phyloP scores from a whole-genome alignment of 352 stramenopile genomes.

The Phytophthora rubi region DNA sequence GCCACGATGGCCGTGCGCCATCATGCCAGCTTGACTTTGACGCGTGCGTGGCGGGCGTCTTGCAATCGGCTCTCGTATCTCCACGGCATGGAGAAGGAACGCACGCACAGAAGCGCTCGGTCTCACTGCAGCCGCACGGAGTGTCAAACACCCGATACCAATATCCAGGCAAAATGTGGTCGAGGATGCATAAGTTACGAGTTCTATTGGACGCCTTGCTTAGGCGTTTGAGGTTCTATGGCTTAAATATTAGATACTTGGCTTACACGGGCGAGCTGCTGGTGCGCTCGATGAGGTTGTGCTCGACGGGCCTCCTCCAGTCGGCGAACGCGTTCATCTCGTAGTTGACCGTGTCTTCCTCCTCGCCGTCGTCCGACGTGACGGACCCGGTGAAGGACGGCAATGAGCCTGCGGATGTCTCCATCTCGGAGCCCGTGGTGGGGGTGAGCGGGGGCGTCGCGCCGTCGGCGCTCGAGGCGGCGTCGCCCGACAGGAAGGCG shows the following conservation, averaged over 20 bases:
- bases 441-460: conserved; percentile 35
- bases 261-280: conserved; percentile 32
- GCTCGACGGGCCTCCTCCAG: conserved; percentile 35
- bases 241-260: conserved; percentile 29
- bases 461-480: conserved; percentile 8
- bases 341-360: conserved; percentile 25
- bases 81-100: conserved; percentile 6
- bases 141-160: conserved; percentile 17
- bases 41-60: conserved; percentile 1
- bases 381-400: conserved; percentile 31
- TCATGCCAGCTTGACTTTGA: conserved; percentile 18
- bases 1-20: neutral
- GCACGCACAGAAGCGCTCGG: neutral
- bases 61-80: neutral
- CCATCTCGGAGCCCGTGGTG: conserved; percentile 31
- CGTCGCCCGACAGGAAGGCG: conserved; percentile 38
- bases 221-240: neutral
- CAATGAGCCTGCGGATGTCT: conserved; percentile 25
- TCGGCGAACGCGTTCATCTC: conserved; percentile 26
- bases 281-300: conserved; percentile 31
- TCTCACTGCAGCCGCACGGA: neutral
- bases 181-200: conserved; percentile 26
- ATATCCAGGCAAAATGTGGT: conserved; percentile 21
- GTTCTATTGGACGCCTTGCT: conserved; percentile 13
- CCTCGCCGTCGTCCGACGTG: conserved; percentile 42